Evolutionary conservation across 2,329 filamentous ascomycete genomes (phyloP).

Genomic region (Penicillium sp.): DNA sequence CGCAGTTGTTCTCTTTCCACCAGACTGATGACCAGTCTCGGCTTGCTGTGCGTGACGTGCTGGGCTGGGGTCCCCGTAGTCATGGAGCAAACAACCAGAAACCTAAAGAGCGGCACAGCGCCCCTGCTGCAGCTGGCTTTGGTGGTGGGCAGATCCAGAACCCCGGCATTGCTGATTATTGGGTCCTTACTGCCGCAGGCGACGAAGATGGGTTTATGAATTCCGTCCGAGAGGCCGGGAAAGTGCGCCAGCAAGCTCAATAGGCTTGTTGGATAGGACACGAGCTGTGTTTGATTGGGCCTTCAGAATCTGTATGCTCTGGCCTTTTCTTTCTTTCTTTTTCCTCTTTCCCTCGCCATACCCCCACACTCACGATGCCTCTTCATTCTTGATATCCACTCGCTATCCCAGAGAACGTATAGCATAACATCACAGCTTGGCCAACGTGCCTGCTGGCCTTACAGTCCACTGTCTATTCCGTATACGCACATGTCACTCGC

Average conservation of each 20-base stretch:
- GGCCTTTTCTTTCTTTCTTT: not conserved
- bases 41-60: constrained; percentile 30
- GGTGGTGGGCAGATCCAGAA: constrained; percentile 37
- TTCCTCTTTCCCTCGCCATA: not conserved
- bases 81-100: constrained; percentile 27
- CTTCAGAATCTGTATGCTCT: not conserved
- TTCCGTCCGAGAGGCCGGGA: constrained; percentile 44
- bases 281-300: not conserved
- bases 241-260: constrained; percentile 29
- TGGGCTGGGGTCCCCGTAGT: constrained; percentile 39
- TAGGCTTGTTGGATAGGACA: not conserved
- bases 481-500: constrained; percentile 7
- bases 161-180: constrained; percentile 40
- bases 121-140: constrained; percentile 35
- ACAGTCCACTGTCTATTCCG: not conserved
- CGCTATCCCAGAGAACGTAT: not conserved
- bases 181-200: constrained; percentile 38
- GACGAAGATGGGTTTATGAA: constrained; percentile 44
- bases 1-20: constrained; percentile 41
- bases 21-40: constrained; percentile 38
- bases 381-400: constrained; percentile 3
- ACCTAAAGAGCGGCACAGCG: constrained; percentile 37
- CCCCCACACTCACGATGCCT: not conserved
- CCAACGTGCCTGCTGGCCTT: not conserved
- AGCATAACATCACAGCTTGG: not conserved